Base-by-base conservation (phyloP, 352 stramenopile genomes). In the Phytophthora sojae region DNA sequence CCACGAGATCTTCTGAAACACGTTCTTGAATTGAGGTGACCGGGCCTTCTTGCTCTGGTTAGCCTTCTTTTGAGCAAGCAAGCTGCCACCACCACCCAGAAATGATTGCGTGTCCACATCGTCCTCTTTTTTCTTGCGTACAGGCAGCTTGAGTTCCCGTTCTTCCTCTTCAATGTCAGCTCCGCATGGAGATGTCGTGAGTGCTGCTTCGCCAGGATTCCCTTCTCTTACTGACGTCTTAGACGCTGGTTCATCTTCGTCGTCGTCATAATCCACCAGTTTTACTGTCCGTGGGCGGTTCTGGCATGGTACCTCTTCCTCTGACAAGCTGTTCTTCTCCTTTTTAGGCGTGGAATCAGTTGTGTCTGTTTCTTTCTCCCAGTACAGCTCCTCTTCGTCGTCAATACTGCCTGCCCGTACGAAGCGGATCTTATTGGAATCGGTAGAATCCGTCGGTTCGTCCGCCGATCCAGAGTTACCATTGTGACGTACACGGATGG, bases 1-100 rank as follows among this genome's bases (percentile, higher is more conserved):
- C 85, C 85, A 92, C 23, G 86, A 88, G 54, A 92, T 92, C 53
- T 89, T 88, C 75, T 92, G 76, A 61, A 94, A 92, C 73, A 94
- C 88, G 64, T 75, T 89, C 71, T 94, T 94, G 53, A 86, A 83
- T 47, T 91, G 81, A 4, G 85, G 85, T 17, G 83, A 93, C 49
- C 67, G 62, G 50, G 52, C 57, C 26, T 80, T 83, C 62, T 74
- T 81, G 26, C 79, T 81, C 32, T 76, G 52, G 12, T 75, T 80
- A 42, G 78, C 61, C 57, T 88, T 92, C 47, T 86, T 88, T 21
- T 78, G 73, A 50, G 73, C 69, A 15, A 82, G 62, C 21, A 85
- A 61, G 4, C 65, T 75, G 9, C 75, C 77, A 37, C 71, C 80
- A n/a, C 71, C 80, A n/a, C 74, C 69, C 21, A 94, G 72, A 53